These are phyloP conservation scores for Exophiala sideris DNA, from an alignment of 2,329 filamentous ascomycete genomes.

Conservation along the genomic window DNA sequence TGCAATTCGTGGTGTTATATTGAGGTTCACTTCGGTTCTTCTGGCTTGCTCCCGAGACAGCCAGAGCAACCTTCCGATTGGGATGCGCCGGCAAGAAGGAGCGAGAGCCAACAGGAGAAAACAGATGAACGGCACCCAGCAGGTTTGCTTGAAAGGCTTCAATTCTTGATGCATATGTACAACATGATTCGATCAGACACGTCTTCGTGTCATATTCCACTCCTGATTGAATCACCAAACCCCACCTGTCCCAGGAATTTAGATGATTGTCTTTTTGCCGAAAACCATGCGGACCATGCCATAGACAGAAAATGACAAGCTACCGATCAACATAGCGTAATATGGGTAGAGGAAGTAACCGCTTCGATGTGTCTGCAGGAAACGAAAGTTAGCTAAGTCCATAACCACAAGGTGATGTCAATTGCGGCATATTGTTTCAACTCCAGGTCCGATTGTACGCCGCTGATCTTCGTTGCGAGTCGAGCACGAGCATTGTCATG, in stretches of 20 bases:
- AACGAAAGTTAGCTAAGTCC: conserved; percentile 4
- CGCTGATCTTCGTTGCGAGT: too few relatives aligned
- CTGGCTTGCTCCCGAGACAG: too few relatives aligned
- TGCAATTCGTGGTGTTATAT: not conserved
- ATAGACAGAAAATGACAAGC: conserved; percentile 35
- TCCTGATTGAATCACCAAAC: not conserved
- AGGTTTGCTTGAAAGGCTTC: not conserved
- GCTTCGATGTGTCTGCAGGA: conserved; percentile 51
- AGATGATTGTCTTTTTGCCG: conserved; percentile 63
- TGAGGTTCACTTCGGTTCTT: not conserved
- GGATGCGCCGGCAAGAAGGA: not conserved
- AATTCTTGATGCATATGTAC: conserved; percentile 16
- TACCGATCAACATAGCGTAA: conserved; percentile 41
- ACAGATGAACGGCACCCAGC: not conserved
- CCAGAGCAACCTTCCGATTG: too few relatives aligned
- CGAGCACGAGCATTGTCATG: too few relatives aligned
- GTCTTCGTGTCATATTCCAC: not conserved
- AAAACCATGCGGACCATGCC: conserved; percentile 45
- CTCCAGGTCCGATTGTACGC: too few relatives aligned
- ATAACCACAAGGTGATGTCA: not conserved
- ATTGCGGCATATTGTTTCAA: not conserved
- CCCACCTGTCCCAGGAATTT: conserved; percentile 4
- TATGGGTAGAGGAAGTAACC: conserved; percentile 60
- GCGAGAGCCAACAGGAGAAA: not conserved
- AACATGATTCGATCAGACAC: conserved; percentile 4